Evolutionary conservation across 768 basidiomycete species (phyloP), one percentile per base, ranked within the genome.

Genomic region (Trametes cubensis): DNA sequence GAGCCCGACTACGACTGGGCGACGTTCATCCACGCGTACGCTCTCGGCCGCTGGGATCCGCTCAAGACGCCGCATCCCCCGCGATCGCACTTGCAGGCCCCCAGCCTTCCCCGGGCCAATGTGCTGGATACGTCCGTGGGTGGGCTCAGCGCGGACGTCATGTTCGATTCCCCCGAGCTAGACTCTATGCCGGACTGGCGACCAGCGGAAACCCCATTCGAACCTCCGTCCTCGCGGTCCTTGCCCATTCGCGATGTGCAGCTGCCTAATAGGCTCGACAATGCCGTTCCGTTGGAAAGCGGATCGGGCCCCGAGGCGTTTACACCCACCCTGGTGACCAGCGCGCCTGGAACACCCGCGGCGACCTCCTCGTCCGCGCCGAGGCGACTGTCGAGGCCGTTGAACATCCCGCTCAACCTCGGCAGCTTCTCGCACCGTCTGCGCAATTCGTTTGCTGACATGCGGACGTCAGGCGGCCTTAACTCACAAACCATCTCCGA

Each of bases 1-100:
- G 68, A 70, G 45, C 70, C 70, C 20, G 77, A 79, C 49, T 78
- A 79, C 64, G 88, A 92, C 70, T 94, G 92, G 92, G 78, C 81
- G 18, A 83, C 84, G 0, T 94, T 94, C 72, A 85, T 90, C 64
- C 74, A 79, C n/a, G 86, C 89, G 0, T 94, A 94, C 72, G 84
- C 89, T 0, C 70, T 79, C 18, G 92, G 92, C 11, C 80, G 84
- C 62, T 94, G 92, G 92, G 89, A 91, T 71, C 90, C 92, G 7
- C 85, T 85, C 62, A 80, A 79, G 58, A 87, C 83, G 0, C 90
- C 90, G 3, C 83, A 81, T 62, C 83, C 80, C 6, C 89, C 89
- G 5, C 67, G 72, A 71, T 72, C 73, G 61, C 71, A 59, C 58
- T 58, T 70, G 53, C 66, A 58, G 70, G 69, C 67, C 54, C 68